These are phyloP conservation scores for Tranzscheliella williamsii DNA, from an alignment of 1,284 basidiomycete species.

Conservation along the genomic window DNA sequence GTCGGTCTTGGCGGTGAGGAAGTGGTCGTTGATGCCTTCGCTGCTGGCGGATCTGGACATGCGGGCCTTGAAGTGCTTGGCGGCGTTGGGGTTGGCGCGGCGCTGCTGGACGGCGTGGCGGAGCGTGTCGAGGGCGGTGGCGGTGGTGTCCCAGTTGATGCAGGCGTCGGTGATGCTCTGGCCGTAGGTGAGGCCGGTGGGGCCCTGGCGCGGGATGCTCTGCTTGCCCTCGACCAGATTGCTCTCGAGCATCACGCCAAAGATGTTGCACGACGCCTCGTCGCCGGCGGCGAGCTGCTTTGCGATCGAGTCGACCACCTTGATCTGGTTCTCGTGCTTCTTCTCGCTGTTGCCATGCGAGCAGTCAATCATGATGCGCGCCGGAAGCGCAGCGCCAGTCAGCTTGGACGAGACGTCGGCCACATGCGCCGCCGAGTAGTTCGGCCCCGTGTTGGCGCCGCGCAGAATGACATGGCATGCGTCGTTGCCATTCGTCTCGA, in stretches of 20 bases:
- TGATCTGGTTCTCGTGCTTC: conserved; percentile 67
- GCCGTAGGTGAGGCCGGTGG: conserved; percentile 46
- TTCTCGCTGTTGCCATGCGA: conserved; percentile 74
- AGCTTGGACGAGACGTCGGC: conserved; percentile 38
- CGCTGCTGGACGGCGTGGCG: conserved; percentile 43
- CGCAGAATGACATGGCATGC: conserved; percentile 60
- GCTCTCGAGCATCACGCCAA: conserved; percentile 97
- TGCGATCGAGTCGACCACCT: conserved; percentile 66
- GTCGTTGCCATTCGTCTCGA: conserved; percentile 59
- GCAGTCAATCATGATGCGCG: conserved; percentile 71
- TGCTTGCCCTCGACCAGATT: conserved; percentile 72
- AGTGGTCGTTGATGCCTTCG: conserved; percentile 37
- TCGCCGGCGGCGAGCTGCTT: conserved; percentile 39
- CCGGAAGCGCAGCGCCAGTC: conserved; percentile 30
- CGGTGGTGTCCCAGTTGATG: conserved; percentile 55
- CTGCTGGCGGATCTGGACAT: conserved; percentile 9
- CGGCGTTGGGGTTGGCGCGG: conserved; percentile 15
- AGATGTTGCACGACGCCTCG: conserved; percentile 67
- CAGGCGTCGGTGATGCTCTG: conserved; percentile 58
- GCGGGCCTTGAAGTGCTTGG: conserved; percentile 20
- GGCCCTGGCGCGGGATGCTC: conserved; percentile 47
- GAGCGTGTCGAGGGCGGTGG: conserved; percentile 47
- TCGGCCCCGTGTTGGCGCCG: conserved; percentile 58
- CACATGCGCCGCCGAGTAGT: conserved; percentile 52
- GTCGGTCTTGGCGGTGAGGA: conserved; percentile 4